Conservation (phyloP, 2,329 filamentous ascomycete genomes). For the Colletotrichum tanaceti region DNA sequence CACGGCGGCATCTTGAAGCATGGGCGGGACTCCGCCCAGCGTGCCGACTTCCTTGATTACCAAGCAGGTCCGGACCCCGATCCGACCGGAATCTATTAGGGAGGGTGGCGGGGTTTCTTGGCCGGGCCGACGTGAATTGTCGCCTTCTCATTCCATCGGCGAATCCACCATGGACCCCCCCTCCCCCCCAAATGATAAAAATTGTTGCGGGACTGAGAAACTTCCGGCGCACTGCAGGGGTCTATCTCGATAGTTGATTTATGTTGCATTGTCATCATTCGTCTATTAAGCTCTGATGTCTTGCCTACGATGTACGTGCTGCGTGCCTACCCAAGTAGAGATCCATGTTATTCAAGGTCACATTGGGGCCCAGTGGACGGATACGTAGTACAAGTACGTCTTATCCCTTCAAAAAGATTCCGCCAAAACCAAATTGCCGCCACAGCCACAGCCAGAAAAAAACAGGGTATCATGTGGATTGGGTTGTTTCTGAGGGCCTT, state of each 20-base stretch:
- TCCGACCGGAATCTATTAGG: conserved; percentile 36
- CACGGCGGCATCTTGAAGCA: conserved; percentile 9
- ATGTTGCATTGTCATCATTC: conserved; percentile 7
- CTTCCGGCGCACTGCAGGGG: conserved; percentile 11
- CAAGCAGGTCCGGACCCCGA: conserved; percentile 32
- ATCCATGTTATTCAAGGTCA: not conserved
- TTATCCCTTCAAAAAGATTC: not conserved
- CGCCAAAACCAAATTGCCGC: too few species aligned
- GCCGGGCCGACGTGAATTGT: conserved; percentile 22
- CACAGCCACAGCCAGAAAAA: not conserved
- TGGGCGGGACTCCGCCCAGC: conserved; percentile 34
- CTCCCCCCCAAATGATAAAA: too few species aligned
- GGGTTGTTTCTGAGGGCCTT: not conserved
- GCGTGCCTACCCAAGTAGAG: too few species aligned
- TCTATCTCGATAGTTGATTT: conserved; percentile 9
- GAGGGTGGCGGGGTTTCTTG: not conserved
- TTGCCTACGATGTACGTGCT: too few species aligned
- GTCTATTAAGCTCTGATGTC: not conserved
- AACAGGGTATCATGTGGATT: conserved; percentile 17
- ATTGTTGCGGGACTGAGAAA: conserved; percentile 16
- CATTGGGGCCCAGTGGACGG: not conserved
- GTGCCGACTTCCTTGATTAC: conserved; percentile 32
- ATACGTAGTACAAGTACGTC: too few species aligned
- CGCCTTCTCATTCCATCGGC: not conserved
- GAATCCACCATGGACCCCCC: not conserved